These are phyloP conservation scores for Tylopilus rubrobrunneus DNA, from an alignment of 768 basidiomycete species.

Conservation along the genomic window DNA sequence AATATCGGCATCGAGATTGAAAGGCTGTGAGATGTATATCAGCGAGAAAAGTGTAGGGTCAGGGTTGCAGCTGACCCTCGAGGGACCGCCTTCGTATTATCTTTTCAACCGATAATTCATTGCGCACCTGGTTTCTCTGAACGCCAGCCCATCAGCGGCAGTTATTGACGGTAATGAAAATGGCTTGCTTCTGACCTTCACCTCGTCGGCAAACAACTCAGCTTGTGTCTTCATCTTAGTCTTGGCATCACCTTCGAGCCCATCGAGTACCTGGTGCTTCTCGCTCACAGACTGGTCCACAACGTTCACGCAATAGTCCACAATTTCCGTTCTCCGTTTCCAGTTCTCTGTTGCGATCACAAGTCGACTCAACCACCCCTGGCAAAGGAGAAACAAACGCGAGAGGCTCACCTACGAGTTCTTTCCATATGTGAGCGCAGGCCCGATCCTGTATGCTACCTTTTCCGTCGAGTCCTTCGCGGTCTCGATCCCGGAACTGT, in stretches of 20 bases:
- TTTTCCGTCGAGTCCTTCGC: constrained; percentile 40
- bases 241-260: constrained; percentile 40
- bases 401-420: constrained; percentile 62
- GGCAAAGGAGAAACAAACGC: constrained; percentile 10
- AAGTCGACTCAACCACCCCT: constrained; percentile 17
- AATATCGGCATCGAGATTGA: constrained; percentile 74
- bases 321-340: constrained; percentile 68
- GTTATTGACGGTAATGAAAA: constrained; percentile 29
- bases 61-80: constrained; percentile 49
- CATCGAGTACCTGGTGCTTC: constrained; percentile 46
- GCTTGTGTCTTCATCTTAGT: constrained; percentile 51
- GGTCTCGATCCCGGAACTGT: constrained; percentile 68
- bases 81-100: constrained; percentile 68
- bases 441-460: constrained; percentile 68
- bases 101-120: constrained; percentile 67
- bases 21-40: constrained; percentile 52
- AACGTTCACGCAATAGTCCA: constrained; percentile 70
- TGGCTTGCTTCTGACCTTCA: constrained; percentile 50
- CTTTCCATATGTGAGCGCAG: constrained; percentile 73
- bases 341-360: constrained; percentile 48
- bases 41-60: constrained; percentile 16
- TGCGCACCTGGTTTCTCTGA: constrained; percentile 71
- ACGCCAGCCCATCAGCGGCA: constrained; percentile 23
- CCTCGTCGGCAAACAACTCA: constrained; percentile 59
- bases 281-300: constrained; percentile 61